Evolutionary conservation across 2,329 filamentous ascomycete genomes (phyloP).

Genomic region (Aureobasidium leucospermi): DNA sequence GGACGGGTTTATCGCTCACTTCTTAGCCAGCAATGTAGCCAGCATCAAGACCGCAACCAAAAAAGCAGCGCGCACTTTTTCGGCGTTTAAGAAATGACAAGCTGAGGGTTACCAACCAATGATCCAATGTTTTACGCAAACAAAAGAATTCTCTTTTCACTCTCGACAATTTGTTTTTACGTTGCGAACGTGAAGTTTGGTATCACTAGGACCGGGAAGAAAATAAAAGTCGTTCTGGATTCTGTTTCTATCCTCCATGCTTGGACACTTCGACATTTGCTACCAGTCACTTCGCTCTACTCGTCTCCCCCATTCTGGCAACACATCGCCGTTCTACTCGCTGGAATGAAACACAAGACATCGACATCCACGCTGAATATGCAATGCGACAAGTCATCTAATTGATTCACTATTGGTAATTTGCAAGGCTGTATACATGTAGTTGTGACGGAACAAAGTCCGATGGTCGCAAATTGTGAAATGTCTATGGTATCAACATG

Average conservation of each 20-base stretch:
- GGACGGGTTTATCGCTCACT: not conserved
- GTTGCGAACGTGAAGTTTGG: not conserved
- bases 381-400: not conserved
- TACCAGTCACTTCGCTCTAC: not conserved
- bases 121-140: conserved; percentile 10
- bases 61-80: conserved; percentile 8
- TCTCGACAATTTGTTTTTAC: not conserved
- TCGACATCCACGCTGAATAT: not conserved
- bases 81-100: conserved; percentile 12
- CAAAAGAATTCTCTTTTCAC: not conserved
- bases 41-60: not conserved
- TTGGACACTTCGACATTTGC: not conserved
- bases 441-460: not conserved
- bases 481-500: conserved; percentile 4
- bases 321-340: too few relatives aligned
- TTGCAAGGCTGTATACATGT: not conserved
- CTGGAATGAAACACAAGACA: not conserved
- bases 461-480: not conserved
- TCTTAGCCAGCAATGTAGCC: conserved; percentile 10
- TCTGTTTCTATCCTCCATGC: not conserved
- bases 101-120: not conserved
- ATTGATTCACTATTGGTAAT: not conserved
- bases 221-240: not conserved
- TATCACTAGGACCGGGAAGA: not conserved
- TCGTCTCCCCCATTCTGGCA: too few relatives aligned